Evolutionary conservation across 2,329 filamentous ascomycete genomes (phyloP).

Genomic region (Aspergillus phoenicis): DNA sequence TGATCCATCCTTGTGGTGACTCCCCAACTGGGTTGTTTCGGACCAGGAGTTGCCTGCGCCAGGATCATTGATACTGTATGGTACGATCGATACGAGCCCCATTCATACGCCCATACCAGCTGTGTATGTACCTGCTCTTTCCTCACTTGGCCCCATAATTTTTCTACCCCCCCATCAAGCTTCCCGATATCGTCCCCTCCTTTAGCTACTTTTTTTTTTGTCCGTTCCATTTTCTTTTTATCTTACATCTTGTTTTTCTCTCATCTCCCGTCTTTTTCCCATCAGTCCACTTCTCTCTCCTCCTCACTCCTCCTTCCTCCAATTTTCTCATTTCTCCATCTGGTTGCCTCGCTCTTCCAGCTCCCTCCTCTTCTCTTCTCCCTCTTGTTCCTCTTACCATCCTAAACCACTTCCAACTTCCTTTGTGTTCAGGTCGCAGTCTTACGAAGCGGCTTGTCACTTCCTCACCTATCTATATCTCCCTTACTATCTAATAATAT

Average conservation of each 20-base stretch:
- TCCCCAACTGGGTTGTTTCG: conserved; percentile 11
- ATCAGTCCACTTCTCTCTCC: conserved; percentile 18
- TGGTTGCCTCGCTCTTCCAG: conserved; percentile 19
- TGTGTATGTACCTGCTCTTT: conserved; percentile 10
- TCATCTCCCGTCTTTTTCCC: conserved; percentile 15
- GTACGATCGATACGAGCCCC: conserved; percentile 7
- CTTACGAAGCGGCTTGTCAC: conserved; percentile 14
- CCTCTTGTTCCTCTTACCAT: conserved; percentile 27
- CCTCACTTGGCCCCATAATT: conserved; percentile 15
- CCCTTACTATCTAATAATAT: conserved; percentile 21
- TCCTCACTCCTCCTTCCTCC: conserved; percentile 5
- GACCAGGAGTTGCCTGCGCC: conserved; percentile 7
- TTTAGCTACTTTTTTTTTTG: conserved; percentile 11
- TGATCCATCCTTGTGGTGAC: background rate
- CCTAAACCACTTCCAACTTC: conserved; percentile 15
- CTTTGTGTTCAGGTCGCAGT: conserved; percentile 17
- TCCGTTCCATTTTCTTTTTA: conserved; percentile 16
- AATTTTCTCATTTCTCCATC: conserved; percentile 19
- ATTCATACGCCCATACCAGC: conserved; percentile 12
- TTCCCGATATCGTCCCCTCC: conserved; percentile 23
- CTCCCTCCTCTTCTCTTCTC: conserved; percentile 31
- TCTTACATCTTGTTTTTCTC: conserved; percentile 16
- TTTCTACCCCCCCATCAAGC: conserved; percentile 16
- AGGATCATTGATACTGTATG: conserved; percentile 12
- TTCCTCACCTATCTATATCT: conserved; percentile 16